Base-by-base conservation (phyloP, 768 basidiomycete genomes). In the Mycena venus region DNA sequence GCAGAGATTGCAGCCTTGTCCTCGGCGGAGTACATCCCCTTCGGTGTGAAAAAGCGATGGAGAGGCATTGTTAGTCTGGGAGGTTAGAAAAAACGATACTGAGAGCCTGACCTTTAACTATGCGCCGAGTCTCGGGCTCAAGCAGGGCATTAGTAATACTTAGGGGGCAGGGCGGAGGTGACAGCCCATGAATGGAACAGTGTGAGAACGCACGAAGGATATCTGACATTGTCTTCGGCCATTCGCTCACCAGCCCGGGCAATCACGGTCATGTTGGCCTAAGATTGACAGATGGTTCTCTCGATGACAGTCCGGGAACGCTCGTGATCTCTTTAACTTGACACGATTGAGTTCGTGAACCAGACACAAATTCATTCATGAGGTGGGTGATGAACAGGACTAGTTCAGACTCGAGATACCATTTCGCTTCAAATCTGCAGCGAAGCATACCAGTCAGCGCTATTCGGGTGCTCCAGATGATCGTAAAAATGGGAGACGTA, bases 11-110 rank as follows among this genome's bases (percentile, higher is more conserved):
- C 70, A 14, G 72, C 72, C 56, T 80, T 80, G 27, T 80, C 80
- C 17, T 73, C 73, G 14, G 67, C 21, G n/a, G 80, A 72, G 27
- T 79, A 80, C 42, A 78, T 56, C 17, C 70, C 76, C 36, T 75
- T 77, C 29, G 80, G 77, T 3, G 72, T 68, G 61, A 80, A 79
- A 63, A 79, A 75, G 56, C 79, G 73, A 61, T 80, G 79, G 59
- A 80, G 75, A 78, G 80, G 80, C 80, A 80, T 80, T 62, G 47
- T 58, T 65, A 12, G n/a, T n/a, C 6, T 21, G 21, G 56, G 29
- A 31, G 53, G 40, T 58, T 62, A 8, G 29, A 29, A 9, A 49
- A 47, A 11, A 32, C n/a, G n/a, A n/a, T n/a, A n/a, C n/a, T n/a
- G n/a, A n/a, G n/a, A n/a, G n/a, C n/a, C n/a, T n/a, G n/a, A n/a